A percentile compares a stretch with the other conserved stretches of the same genome.
These are phyloP conservation scores for Murraya paniculata DNA, from an alignment of 345 rosid genomes.

Conservation along the genomic window DNA sequence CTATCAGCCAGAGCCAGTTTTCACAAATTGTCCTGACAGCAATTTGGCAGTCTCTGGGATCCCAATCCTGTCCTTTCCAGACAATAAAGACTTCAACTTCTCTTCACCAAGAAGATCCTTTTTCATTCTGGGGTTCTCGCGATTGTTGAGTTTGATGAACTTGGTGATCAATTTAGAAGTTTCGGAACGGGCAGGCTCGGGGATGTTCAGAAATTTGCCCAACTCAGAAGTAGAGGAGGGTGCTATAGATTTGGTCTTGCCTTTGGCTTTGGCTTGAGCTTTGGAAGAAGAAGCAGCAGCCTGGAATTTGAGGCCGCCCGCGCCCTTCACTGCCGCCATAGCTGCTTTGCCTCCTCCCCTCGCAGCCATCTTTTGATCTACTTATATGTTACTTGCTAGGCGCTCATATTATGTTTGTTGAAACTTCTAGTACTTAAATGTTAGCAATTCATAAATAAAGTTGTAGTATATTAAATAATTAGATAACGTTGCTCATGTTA, in stretches of 20 bases:
- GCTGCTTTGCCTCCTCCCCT: conserved; percentile 19
- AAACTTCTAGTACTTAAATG: neutral
- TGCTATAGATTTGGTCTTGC: conserved; percentile 1
- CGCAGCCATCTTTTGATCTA: conserved; percentile 4
- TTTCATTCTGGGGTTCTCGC: conserved; percentile 42
- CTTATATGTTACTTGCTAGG: neutral
- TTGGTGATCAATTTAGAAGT: conserved; percentile 36
- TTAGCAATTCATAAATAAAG: no score
- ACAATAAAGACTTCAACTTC: conserved; percentile 35
- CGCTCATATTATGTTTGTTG: neutral
- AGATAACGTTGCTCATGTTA: no score
- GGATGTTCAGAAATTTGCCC: conserved; percentile 40
- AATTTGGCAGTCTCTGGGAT: conserved; percentile 38
- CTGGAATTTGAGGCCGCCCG: neutral
- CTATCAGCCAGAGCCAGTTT: conserved; percentile 2
- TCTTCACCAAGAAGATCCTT: conserved; percentile 32
- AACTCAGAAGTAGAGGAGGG: conserved; percentile 35
- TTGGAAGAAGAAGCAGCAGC: conserved; percentile 5
- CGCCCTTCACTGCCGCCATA: conserved; percentile 11
- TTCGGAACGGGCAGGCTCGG: conserved; percentile 35
- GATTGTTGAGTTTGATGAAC: conserved; percentile 52
- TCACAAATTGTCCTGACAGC: conserved; percentile 33
- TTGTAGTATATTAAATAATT: no score
- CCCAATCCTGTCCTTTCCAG: conserved; percentile 41
- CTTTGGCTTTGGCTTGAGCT: conserved; percentile 1